phyloP scores from a whole-genome alignment of 441 rosid species.

The Populus hybrid region DNA sequence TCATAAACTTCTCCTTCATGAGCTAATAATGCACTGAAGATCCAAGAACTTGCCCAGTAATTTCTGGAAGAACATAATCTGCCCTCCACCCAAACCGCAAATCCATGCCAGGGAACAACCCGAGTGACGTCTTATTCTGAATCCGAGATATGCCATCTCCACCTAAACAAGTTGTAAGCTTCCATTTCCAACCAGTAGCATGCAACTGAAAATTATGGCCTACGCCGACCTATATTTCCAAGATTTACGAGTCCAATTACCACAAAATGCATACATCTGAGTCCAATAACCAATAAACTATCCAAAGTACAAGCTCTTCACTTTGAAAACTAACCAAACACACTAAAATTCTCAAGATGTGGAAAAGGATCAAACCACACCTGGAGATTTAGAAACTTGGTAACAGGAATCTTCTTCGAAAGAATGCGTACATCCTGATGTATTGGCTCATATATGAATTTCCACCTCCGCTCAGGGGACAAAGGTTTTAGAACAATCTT shows the following conservation, averaged over 20 bases:
- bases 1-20: background rate
- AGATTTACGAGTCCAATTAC: constrained; percentile 2
- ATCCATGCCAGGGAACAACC: constrained; percentile 77
- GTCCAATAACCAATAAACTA: background rate
- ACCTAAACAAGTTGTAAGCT: constrained; percentile 79
- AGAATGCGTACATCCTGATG: constrained; percentile 65
- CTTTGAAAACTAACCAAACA: too few species aligned
- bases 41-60: constrained; percentile 64
- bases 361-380: constrained; percentile 30
- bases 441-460: constrained; percentile 74
- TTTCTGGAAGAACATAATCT: constrained; percentile 82
- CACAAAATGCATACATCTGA: constrained; percentile 3
- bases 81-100: constrained; percentile 92
- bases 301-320: background rate
- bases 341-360: background rate
- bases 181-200: constrained; percentile 93
- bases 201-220: constrained; percentile 79
- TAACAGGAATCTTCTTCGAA: constrained; percentile 86
- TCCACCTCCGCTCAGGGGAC: constrained; percentile 75
- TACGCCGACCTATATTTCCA: constrained; percentile 61
- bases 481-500: constrained; percentile 89
- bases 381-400: constrained; percentile 85
- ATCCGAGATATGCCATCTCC: too few species aligned
- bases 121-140: constrained; percentile 74
- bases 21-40: constrained; percentile 10